Percentiles rank a stretch among this genome's conserved stretches.
Conservation (phyloP, 305 asterid species). For the Fraxinus sp. region DNA sequence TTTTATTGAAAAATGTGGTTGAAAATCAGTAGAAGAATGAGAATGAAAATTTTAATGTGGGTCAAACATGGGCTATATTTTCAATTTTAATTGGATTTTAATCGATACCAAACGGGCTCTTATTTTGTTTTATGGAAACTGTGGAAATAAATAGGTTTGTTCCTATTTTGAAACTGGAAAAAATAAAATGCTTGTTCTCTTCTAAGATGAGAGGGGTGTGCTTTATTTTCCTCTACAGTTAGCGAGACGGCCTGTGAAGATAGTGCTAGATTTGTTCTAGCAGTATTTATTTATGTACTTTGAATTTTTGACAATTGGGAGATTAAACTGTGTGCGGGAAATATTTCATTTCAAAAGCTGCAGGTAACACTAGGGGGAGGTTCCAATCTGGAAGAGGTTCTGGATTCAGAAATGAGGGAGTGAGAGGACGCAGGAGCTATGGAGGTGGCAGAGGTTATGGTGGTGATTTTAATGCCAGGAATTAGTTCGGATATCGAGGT, state of each 20-base stretch:
- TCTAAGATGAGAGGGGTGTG: background rate
- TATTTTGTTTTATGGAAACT: background rate
- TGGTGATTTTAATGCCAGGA: slow-evolving; percentile 47
- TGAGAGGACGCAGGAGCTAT: slow-evolving; percentile 59
- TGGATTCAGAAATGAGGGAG: slow-evolving; percentile 59
- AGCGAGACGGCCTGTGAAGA: background rate
- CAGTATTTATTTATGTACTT: background rate
- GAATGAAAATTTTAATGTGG: too few species aligned
- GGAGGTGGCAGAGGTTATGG: slow-evolving; percentile 55
- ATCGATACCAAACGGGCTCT: too few species aligned
- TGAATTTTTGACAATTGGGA: background rate
- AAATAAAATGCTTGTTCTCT: background rate
- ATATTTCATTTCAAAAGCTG: background rate
- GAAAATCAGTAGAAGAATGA: too few species aligned
- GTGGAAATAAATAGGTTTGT: background rate
- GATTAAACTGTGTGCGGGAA: background rate
- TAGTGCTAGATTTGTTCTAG: background rate
- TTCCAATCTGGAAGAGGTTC: slow-evolving; percentile 57
- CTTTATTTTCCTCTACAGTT: background rate
- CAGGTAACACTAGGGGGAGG: slow-evolving; percentile 56
- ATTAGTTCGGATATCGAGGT: slow-evolving; percentile 44
- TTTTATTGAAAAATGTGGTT: too few species aligned
- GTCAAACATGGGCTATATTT: too few species aligned
- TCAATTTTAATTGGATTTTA: too few species aligned
- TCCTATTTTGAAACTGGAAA: background rate